A percentile compares a stretch with the other conserved stretches of the same genome.
phyloP scores from a whole-genome alignment of 2,329 filamentous ascomycete genomes.

The Aureobasidium sp. region DNA sequence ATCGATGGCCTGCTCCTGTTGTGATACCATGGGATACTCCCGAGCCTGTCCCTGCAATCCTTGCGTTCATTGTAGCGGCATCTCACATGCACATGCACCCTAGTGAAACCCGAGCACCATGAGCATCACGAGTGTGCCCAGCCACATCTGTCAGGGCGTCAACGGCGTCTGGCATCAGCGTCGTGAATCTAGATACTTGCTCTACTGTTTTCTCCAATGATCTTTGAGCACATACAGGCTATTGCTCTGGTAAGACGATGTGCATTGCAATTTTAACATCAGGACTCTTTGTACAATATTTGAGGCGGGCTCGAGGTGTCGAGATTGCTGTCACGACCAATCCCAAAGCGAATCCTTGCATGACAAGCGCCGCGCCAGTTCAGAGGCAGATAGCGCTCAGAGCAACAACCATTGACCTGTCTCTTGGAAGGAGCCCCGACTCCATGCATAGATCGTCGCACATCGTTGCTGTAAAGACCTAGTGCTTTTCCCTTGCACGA shows the following conservation, averaged over 20 bases:
- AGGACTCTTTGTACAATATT: not conserved
- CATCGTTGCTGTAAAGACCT: constrained; percentile 9
- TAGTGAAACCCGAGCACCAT: constrained; percentile 1
- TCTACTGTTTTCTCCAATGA: not conserved
- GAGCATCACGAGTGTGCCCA: constrained; percentile 1
- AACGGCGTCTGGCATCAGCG: not conserved
- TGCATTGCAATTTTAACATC: no score
- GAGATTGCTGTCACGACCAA: not conserved
- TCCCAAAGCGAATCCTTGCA: constrained; percentile 4
- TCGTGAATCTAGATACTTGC: not conserved
- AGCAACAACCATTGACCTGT: constrained; percentile 4
- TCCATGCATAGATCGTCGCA: constrained; percentile 8
- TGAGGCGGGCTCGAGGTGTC: not conserved
- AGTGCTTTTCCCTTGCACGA: constrained; percentile 2
- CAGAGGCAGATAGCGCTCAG: not conserved
- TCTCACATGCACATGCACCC: constrained; percentile 7
- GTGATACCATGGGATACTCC: not conserved
- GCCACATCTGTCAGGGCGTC: not conserved
- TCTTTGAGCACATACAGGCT: not conserved
- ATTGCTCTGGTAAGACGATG: not conserved
- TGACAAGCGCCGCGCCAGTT: not conserved
- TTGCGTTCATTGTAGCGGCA: constrained; percentile 4
- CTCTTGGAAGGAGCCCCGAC: not conserved
- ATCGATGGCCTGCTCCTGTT: not conserved
- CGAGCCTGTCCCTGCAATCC: not conserved